Evolutionary conservation across 2,329 filamentous ascomycete genomes (phyloP).

Genomic region (Paraphoma sp.): DNA sequence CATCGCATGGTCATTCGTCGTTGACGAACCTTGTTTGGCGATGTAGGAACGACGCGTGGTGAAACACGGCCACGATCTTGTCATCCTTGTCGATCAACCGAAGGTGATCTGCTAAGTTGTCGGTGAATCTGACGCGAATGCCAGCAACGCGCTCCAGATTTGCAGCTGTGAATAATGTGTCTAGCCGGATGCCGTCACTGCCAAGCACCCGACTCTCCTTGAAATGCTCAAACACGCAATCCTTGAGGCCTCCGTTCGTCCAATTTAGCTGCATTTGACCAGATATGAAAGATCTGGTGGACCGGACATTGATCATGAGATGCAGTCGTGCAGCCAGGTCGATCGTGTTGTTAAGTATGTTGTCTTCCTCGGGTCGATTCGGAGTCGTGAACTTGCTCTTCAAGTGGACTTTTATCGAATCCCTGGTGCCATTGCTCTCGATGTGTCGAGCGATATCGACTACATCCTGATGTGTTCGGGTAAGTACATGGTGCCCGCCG

Average conservation of each 20-base stretch:
- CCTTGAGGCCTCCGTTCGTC: slow-evolving; percentile 4
- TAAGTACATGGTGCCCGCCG: slow-evolving; percentile 14
- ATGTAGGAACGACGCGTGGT: slow-evolving; percentile 48
- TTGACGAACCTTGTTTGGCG: slow-evolving; percentile 1
- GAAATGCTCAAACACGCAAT: slow-evolving; percentile 1
- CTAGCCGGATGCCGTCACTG: slow-evolving; percentile 13
- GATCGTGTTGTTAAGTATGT: slow-evolving; percentile 17
- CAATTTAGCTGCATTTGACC: slow-evolving; percentile 12
- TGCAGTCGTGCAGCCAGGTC: slow-evolving; percentile 18
- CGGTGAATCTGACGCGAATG: slow-evolving; percentile 48
- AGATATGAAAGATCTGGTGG: slow-evolving; percentile 5
- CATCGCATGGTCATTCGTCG: too few species aligned
- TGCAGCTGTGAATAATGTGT: slow-evolving; percentile 18
- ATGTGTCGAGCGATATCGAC: slow-evolving; percentile 17
- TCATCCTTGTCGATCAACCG: slow-evolving; percentile 49
- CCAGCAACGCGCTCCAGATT: slow-evolving; percentile 45
- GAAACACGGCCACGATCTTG: slow-evolving; percentile 47
- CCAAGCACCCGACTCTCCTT: not conserved
- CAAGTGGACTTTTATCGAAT: slow-evolving; percentile 6
- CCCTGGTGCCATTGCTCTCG: slow-evolving; percentile 2
- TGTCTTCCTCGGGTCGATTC: slow-evolving; percentile 10
- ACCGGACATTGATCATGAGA: slow-evolving; percentile 19
- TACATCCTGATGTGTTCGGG: slow-evolving; percentile 24
- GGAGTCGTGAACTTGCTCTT: slow-evolving; percentile 8
- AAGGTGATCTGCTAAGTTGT: slow-evolving; percentile 51